A percentile compares a stretch with the other conserved stretches of the same genome.
Evolutionary conservation across 257 asterid genomes (phyloP).

Genomic region (Cordia subcordata): DNA sequence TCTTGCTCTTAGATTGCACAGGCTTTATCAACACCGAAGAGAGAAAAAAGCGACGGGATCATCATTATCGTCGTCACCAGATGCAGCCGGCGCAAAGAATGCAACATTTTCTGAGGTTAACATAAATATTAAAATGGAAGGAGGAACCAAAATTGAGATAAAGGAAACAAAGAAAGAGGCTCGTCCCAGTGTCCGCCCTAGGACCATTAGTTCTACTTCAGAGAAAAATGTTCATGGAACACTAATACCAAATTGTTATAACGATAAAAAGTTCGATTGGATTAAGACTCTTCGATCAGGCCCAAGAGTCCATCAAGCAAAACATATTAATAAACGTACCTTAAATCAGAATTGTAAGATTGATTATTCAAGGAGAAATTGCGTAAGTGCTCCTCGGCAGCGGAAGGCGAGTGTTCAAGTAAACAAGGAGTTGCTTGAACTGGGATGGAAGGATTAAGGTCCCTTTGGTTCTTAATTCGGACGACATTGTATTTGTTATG

Average conservation of each 20-base stretch:
- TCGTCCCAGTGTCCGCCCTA: neutral
- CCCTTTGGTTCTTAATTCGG: no score
- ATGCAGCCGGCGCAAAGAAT: constrained; percentile 7
- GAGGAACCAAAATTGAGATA: constrained; percentile 47
- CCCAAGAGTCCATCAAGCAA: neutral
- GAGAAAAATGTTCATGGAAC: neutral
- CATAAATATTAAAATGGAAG: constrained; percentile 59
- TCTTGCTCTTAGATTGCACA: constrained; percentile 54
- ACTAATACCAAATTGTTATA: neutral
- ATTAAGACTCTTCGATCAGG: constrained; percentile 46
- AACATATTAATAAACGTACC: neutral
- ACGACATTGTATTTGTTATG: no score
- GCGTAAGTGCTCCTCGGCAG: no score
- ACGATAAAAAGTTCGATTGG: constrained; percentile 46
- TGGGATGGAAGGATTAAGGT: neutral
- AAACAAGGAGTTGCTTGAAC: neutral
- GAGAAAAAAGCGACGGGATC: no score
- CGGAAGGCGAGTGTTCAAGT: neutral
- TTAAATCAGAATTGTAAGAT: no score
- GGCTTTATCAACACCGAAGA: constrained; percentile 47
- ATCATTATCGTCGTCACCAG: neutral
- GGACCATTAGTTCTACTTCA: neutral
- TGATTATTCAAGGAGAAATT: no score
- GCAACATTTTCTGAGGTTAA: constrained; percentile 41
- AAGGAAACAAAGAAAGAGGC: constrained; percentile 55